Conservation (phyloP, 495 filamentous ascomycete species). For the Cladorrhinum samala region DNA sequence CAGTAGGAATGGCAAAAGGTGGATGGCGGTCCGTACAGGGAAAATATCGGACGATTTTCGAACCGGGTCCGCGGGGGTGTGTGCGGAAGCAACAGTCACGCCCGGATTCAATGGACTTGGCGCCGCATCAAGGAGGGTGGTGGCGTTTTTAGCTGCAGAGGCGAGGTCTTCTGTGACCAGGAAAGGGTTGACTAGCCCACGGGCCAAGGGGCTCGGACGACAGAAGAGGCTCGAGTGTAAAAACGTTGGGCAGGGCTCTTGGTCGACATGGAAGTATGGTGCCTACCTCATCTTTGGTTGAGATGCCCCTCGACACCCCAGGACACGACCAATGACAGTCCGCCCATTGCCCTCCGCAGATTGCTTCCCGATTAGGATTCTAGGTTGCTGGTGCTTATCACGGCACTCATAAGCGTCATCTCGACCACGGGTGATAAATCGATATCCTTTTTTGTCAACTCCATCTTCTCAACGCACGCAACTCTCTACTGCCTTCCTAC, state of each 20-base stretch:
- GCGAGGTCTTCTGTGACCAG: slow-evolving; percentile 1
- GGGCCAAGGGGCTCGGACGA: slow-evolving; percentile 1
- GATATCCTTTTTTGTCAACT: slow-evolving; percentile 3
- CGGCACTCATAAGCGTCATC: slow-evolving; percentile 4
- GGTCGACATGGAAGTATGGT: no score
- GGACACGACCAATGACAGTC: slow-evolving; percentile 4
- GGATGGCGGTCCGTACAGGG: neutral
- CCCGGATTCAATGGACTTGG: slow-evolving; percentile 5
- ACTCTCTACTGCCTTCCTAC: neutral
- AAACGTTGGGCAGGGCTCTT: neutral
- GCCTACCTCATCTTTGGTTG: neutral
- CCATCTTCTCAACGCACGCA: slow-evolving; percentile 1
- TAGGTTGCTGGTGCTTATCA: slow-evolving; percentile 1
- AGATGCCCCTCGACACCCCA: neutral
- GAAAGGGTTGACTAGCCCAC: neutral
- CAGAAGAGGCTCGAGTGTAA: neutral
- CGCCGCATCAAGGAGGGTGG: neutral
- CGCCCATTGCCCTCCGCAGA: neutral
- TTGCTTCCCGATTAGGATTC: neutral
- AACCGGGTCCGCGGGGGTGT: neutral
- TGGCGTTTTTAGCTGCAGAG: slow-evolving; percentile 14
- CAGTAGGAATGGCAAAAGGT: no score
- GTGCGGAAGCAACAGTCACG: neutral
- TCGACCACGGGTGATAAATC: neutral
- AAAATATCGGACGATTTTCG: slow-evolving; percentile 5